Conservation (phyloP, 352 stramenopile species). For the Aphanomyces euteiches region DNA sequence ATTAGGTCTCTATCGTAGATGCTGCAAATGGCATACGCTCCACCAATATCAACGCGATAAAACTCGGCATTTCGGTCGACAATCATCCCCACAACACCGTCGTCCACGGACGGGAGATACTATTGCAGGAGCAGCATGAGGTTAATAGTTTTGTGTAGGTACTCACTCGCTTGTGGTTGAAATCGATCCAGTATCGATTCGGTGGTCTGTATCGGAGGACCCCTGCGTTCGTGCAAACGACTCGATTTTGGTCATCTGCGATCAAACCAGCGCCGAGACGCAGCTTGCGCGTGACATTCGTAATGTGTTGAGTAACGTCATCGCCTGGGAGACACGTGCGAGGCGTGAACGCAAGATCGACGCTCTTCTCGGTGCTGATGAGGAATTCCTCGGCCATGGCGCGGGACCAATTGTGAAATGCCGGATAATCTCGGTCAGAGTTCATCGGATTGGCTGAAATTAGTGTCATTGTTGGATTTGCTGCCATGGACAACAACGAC, state of each 20-base stretch:
- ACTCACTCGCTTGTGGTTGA: slow-evolving; percentile 73
- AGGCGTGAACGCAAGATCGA: slow-evolving; percentile 76
- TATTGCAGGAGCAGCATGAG: slow-evolving; percentile 32
- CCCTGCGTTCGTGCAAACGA: slow-evolving; percentile 78
- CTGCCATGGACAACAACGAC: slow-evolving; percentile 3
- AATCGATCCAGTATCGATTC: slow-evolving; percentile 89
- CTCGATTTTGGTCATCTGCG: slow-evolving; percentile 38
- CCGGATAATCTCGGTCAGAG: slow-evolving; percentile 2
- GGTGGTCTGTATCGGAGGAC: slow-evolving; percentile 79
- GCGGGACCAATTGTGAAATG: not conserved
- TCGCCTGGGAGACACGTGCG: slow-evolving; percentile 69
- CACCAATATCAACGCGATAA: slow-evolving; percentile 94
- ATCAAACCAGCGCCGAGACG: slow-evolving; percentile 49
- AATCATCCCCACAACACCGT: slow-evolving; percentile 93
- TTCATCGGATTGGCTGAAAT: slow-evolving; percentile 1
- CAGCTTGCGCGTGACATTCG: slow-evolving; percentile 61
- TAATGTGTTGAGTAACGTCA: slow-evolving; percentile 72
- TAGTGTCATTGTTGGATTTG: not conserved
- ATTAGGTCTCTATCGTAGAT: not conserved
- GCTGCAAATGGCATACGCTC: slow-evolving; percentile 51
- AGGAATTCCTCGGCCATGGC: slow-evolving; percentile 31
- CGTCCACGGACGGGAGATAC: slow-evolving; percentile 75
- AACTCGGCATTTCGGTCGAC: slow-evolving; percentile 91
- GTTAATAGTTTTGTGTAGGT: slow-evolving; percentile 30
- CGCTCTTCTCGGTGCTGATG: slow-evolving; percentile 26